Evolutionary conservation across 352 stramenopile genomes (phyloP), one percentile per base, ranked within the genome.

Genomic region (Halophytophthora polymorphica): DNA sequence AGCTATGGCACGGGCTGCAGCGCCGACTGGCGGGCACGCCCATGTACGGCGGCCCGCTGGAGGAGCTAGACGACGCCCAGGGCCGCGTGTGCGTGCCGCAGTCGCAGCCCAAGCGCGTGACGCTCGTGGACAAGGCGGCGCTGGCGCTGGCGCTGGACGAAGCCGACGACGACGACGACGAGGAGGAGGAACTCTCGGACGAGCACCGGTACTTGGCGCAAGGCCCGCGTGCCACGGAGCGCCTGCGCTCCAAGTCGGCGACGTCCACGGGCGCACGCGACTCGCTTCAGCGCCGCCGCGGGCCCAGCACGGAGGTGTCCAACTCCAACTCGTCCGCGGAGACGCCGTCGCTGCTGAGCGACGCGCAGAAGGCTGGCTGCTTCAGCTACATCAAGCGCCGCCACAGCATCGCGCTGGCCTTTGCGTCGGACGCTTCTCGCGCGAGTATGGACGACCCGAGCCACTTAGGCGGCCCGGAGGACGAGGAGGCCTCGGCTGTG

Each of bases 311-410:
- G 23, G 18, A 23, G 22, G 14, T n/a, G 1, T 17, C 34, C 11
- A 28, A 23, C 17, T 10, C 14, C 22, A 13, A 11, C 41, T 35
- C 41, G 36, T 29, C 13, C 5, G 25, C 33, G 1, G 56, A 60
- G 21, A 48, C 61, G 44, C 42, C 45, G 21, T 53, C 47, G 36
- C 48, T 63, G 50, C 64, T 90, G 7, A 86, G 69, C 38, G 60
- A 44, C 3, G 76, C 70, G n/a, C 80, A 93, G 56, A 90, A 91
- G 44, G 70, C 69, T n/a, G 79, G 80, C 5, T 93, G 83, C 54
- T 91, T 88, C 56, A 71, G 74, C 50, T 90, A 93, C 69, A 93
- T 93, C 41, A 84, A 90, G 48, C 64, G 74, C 14, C 62, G 83
- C 21, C 77, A 93, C 50, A 80, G 67, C 46, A 80, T 87, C 35